Percentiles rank a stretch among this genome's conserved stretches.
phyloP scores from a whole-genome alignment of 805 yeast genomes.

The Phaffomyces opuntiae region DNA sequence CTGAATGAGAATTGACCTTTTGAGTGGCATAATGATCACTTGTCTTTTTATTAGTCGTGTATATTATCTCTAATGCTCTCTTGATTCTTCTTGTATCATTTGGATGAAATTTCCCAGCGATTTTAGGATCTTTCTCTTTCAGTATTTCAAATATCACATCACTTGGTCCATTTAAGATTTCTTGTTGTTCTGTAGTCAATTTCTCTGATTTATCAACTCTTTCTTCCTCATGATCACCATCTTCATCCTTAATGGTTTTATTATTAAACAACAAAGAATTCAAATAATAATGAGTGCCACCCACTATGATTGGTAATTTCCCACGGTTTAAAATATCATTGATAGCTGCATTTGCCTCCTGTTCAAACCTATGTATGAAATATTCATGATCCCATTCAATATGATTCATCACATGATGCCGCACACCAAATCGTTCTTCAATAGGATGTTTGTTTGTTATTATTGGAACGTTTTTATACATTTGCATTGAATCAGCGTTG shows the following conservation, averaged over 20 bases:
- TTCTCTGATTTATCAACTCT: conserved; percentile 1
- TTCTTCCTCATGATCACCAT: conserved; percentile 17
- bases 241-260: conserved; percentile 39
- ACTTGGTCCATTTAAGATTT: conserved; percentile 49
- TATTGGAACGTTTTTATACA: conserved; percentile 63
- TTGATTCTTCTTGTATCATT: conserved; percentile 74
- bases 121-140: conserved; percentile 53
- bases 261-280: conserved; percentile 72
- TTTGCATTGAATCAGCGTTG: conserved; percentile 97
- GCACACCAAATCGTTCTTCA: conserved; percentile 62
- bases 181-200: conserved; percentile 27
- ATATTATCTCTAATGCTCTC: conserved; percentile 77
- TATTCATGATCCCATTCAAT: conserved; percentile 77
- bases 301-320: conserved; percentile 81
- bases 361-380: conserved; percentile 67
- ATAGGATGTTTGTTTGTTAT: conserved; percentile 93
- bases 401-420: conserved; percentile 87
- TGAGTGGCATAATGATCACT: conserved; percentile 69
- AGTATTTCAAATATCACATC: conserved; percentile 44
- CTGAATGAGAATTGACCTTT: conserved; percentile 34
- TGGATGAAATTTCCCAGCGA: conserved; percentile 84
- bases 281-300: conserved; percentile 93
- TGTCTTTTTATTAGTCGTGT: conserved; percentile 56
- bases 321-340: conserved; percentile 58
- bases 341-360: conserved; percentile 59